Conservation (phyloP, 2,329 filamentous ascomycete species). For the Epichloe baconii region DNA sequence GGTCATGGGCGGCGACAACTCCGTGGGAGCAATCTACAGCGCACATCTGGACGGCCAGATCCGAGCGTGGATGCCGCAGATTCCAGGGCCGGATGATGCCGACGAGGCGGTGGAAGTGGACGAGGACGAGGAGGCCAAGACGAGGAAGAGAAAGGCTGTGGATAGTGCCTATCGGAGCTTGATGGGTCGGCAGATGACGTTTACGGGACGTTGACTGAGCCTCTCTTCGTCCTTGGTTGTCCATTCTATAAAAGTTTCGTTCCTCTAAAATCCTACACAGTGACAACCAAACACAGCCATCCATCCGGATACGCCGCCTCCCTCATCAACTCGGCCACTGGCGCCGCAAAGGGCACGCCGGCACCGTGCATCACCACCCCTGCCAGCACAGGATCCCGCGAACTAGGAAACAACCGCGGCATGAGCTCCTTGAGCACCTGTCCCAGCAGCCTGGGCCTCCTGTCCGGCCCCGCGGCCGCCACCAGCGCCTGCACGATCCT, state of each 20-base stretch:
- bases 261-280: conserved; percentile 40
- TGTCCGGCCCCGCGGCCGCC: conserved; percentile 28
- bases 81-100: conserved; percentile 37
- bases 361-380: conserved; percentile 78
- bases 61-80: conserved; percentile 57
- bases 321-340: conserved; percentile 69
- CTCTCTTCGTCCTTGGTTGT: too few species aligned
- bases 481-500: conserved; percentile 67
- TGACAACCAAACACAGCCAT: conserved; percentile 73
- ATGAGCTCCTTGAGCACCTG: conserved; percentile 62
- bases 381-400: conserved; percentile 70
- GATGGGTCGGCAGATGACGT: conserved; percentile 59
- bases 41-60: conserved; percentile 78
- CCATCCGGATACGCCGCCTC: conserved; percentile 84
- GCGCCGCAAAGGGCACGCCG: conserved; percentile 64
- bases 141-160: conserved; percentile 61
- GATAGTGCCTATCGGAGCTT: conserved; percentile 70
- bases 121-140: conserved; percentile 32
- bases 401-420: conserved; percentile 75
- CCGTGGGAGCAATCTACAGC: conserved; percentile 54
- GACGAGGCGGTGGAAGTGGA: conserved; percentile 29
- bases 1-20: conserved; percentile 44
- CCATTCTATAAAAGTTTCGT: too few species aligned
- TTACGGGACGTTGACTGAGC: conserved; percentile 21
- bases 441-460: conserved; percentile 47